phyloP scores from a whole-genome alignment of 108 stramenopile species.

The Stephanodiscus minutulus region DNA sequence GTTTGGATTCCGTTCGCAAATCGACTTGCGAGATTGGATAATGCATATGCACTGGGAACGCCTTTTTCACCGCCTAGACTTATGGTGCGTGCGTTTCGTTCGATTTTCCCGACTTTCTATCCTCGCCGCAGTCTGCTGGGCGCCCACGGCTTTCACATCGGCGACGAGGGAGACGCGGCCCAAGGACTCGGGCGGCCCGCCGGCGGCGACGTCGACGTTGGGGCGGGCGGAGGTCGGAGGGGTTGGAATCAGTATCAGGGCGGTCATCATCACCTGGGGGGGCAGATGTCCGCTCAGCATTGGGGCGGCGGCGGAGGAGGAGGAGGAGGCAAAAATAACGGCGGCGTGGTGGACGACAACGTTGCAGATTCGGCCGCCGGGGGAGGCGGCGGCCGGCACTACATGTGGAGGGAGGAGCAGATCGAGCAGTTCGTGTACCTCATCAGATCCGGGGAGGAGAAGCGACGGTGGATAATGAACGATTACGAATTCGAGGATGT shows the following conservation, averaged over 20 bases:
- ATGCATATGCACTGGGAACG: no score
- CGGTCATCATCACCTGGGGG: slow-evolving; percentile 40
- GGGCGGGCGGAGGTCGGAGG: slow-evolving; percentile 3
- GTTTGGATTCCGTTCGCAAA: no score
- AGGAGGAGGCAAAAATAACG: neutral
- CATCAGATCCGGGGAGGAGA: slow-evolving; percentile 75
- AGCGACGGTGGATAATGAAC: slow-evolving; percentile 70
- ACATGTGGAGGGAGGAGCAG: slow-evolving; percentile 65
- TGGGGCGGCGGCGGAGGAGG: neutral
- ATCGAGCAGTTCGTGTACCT: slow-evolving; percentile 70
- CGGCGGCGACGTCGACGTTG: neutral
- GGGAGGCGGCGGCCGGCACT: slow-evolving; percentile 13
- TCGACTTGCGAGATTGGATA: no score
- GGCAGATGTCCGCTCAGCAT: slow-evolving; percentile 26
- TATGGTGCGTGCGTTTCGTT: no score
- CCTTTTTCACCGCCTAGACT: no score
- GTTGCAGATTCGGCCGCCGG: slow-evolving; percentile 2
- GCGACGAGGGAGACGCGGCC: slow-evolving; percentile 21
- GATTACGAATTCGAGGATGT: slow-evolving; percentile 84
- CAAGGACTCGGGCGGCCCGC: slow-evolving; percentile 13
- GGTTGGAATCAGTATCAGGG: slow-evolving; percentile 31
- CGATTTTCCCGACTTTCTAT: no score
- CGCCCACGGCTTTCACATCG: slow-evolving; percentile 50
- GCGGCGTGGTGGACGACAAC: neutral
- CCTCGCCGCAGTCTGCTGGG: slow-evolving; percentile 40